Conservation (phyloP, 768 basidiomycete species). For the Suillus paluster region DNA sequence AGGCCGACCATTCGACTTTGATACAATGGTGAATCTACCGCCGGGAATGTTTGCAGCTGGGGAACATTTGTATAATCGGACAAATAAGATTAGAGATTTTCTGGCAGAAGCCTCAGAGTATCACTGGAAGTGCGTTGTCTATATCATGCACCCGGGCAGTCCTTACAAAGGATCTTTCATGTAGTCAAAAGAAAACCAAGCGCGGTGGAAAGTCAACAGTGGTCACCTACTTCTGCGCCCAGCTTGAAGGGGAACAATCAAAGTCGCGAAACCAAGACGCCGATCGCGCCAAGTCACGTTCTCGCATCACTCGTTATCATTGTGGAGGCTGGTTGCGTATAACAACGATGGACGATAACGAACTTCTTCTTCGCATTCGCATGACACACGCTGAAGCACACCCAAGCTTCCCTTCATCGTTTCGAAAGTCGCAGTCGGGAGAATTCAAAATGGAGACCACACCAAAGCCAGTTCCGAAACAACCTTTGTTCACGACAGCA, state of each 20-base stretch:
- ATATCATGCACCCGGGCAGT: background rate
- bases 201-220: conserved; percentile 40
- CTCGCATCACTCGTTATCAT: conserved; percentile 38
- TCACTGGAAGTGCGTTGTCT: conserved; percentile 37
- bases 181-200: conserved; percentile 39
- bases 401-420: conserved; percentile 36
- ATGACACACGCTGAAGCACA: conserved; percentile 41
- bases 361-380: conserved; percentile 38
- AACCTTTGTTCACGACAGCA: conserved; percentile 27
- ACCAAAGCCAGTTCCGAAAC: conserved; percentile 27
- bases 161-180: background rate
- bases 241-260: conserved; percentile 39
- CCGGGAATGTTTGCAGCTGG: conserved; percentile 36
- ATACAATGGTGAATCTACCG: conserved; percentile 39
- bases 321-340: conserved; percentile 40
- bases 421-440: conserved; percentile 37
- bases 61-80: conserved; percentile 40
- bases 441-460: conserved; percentile 37
- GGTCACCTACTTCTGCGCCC: conserved; percentile 40
- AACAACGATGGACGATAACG: conserved; percentile 42
- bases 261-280: conserved; percentile 37
- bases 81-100: conserved; percentile 39
- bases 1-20: conserved; percentile 36
- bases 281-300: conserved; percentile 37
- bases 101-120: conserved; percentile 39